Conservation (phyloP, 116 monocot species). For the Cymodocea nodosa region DNA sequence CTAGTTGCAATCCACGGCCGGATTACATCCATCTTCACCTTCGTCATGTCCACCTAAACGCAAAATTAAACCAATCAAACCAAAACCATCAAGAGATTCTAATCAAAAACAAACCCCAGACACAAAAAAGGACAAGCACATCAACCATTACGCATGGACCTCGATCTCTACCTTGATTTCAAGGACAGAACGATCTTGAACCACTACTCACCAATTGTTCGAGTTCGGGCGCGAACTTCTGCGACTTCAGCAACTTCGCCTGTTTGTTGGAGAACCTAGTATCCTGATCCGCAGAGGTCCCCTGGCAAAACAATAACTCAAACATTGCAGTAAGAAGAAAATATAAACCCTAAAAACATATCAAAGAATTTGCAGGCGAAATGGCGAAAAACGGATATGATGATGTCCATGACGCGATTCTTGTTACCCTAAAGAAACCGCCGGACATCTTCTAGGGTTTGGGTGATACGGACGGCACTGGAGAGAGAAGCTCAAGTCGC, state of each 20-base stretch:
- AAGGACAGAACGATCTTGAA: neutral
- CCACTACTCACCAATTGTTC: constrained; percentile 52
- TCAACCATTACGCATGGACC: neutral
- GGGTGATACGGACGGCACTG: too few species aligned
- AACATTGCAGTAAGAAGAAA: neutral
- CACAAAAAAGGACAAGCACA: neutral
- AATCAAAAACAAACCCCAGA: neutral
- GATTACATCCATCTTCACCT: constrained; percentile 95
- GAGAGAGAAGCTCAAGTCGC: too few species aligned
- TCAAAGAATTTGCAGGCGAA: neutral
- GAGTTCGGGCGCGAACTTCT: constrained; percentile 86
- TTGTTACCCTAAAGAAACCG: constrained; percentile 77
- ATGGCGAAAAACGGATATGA: neutral
- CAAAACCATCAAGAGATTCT: neutral
- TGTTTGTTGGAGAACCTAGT: constrained; percentile 99
- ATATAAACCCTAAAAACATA: neutral
- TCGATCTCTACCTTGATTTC: too few species aligned
- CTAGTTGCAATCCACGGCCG: constrained; percentile 92
- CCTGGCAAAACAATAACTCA: constrained; percentile 26
- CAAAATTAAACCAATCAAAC: constrained; percentile 1
- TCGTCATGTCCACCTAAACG: constrained; percentile 70
- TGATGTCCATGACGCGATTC: neutral
- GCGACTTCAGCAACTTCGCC: constrained; percentile 90
- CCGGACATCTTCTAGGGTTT: constrained; percentile 43
- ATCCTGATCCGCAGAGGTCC: constrained; percentile 96